Evolutionary conservation across 1,284 basidiomycete genomes (phyloP).

Genomic region (Pterula multifida): DNA sequence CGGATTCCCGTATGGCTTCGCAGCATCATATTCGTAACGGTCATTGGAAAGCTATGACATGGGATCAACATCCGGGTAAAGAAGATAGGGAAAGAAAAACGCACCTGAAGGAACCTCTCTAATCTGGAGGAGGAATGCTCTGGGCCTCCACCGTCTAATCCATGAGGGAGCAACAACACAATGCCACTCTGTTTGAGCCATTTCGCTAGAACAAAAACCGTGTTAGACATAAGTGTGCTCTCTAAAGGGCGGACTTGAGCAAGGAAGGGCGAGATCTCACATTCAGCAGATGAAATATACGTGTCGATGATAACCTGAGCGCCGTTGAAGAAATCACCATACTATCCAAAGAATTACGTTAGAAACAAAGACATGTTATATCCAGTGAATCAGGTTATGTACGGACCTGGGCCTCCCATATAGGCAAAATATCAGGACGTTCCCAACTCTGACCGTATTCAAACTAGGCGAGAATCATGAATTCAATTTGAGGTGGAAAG

Average conservation of each 20-base stretch:
- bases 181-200: slow-evolving; percentile 90
- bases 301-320: slow-evolving; percentile 85
- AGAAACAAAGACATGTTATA: too few relatives aligned
- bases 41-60: slow-evolving; percentile 56
- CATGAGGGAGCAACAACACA: slow-evolving; percentile 77
- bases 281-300: slow-evolving; percentile 73
- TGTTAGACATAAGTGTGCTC: not conserved
- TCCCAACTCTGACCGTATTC: slow-evolving; percentile 87
- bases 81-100: not conserved
- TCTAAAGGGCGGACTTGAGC: too few relatives aligned
- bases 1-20: slow-evolving; percentile 29
- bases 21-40: slow-evolving; percentile 31
- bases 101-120: slow-evolving; percentile 76
- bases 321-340: slow-evolving; percentile 89
- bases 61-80: not conserved
- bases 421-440: slow-evolving; percentile 62
- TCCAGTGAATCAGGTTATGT: not conserved
- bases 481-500: not conserved
- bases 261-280: slow-evolving; percentile 27
- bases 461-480: slow-evolving; percentile 33
- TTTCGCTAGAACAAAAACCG: slow-evolving; percentile 46
- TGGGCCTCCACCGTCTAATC: slow-evolving; percentile 81
- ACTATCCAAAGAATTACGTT: slow-evolving; percentile 26
- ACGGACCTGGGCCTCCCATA: slow-evolving; percentile 76
- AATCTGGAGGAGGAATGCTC: slow-evolving; percentile 83